These are phyloP conservation scores for Hysterium pulicare DNA, from an alignment of 2,329 filamentous ascomycete genomes.

Conservation along the genomic window DNA sequence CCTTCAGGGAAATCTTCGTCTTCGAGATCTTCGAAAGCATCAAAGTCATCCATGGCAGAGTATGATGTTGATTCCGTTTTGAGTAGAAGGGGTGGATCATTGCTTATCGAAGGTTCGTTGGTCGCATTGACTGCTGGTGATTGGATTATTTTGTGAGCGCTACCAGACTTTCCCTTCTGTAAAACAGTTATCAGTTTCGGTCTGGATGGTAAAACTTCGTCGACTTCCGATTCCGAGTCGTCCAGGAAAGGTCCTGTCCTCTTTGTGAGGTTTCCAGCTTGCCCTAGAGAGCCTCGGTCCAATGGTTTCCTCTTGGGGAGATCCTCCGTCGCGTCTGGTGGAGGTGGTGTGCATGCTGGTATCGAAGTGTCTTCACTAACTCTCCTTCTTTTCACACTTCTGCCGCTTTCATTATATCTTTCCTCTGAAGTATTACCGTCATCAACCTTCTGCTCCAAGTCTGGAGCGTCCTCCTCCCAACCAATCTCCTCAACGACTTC, in stretches of 20 bases:
- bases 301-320: neutral
- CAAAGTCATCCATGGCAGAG: constrained; percentile 46
- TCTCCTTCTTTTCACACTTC: constrained; percentile 43
- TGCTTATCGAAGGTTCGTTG: neutral
- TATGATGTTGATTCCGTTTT: constrained; percentile 49
- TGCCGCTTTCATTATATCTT: constrained; percentile 44
- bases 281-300: constrained; percentile 7
- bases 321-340: constrained; percentile 12
- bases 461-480: constrained; percentile 27
- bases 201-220: constrained; percentile 11
- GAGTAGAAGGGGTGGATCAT: constrained; percentile 25
- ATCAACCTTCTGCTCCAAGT: constrained; percentile 15
- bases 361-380: constrained; percentile 39
- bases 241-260: constrained; percentile 64
- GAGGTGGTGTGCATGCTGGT: constrained; percentile 32
- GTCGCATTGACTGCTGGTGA: neutral
- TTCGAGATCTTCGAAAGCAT: constrained; percentile 57
- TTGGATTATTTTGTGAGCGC: neutral
- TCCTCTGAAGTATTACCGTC: constrained; percentile 15
- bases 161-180: no score
- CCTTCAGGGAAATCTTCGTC: constrained; percentile 57
- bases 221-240: constrained; percentile 63
- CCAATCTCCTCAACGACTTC: constrained; percentile 22
- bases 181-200: neutral
- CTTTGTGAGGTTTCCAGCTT: constrained; percentile 22